Evolutionary conservation across 2,329 filamentous ascomycete genomes (phyloP).

Genomic region (Talaromyces sp.): DNA sequence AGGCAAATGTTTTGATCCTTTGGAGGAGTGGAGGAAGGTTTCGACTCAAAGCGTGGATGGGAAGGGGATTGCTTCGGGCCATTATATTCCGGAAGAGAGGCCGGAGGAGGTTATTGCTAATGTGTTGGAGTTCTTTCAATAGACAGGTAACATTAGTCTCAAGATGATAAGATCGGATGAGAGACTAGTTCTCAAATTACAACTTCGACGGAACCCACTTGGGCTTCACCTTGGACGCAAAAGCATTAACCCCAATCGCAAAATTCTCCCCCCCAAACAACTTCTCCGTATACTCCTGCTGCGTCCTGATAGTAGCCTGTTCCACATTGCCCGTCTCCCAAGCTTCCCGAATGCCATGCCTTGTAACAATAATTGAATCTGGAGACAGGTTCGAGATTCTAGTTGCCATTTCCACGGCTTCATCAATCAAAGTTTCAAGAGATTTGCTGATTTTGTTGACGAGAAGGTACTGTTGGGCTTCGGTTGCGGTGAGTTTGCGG

Average conservation of each 20-base stretch:
- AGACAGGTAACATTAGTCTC: too few relatives aligned
- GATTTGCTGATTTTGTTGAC: constrained; percentile 59
- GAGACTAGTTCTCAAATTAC: too few relatives aligned
- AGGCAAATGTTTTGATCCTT: constrained; percentile 47
- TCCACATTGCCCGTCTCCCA: constrained; percentile 66
- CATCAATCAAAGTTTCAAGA: constrained; percentile 24
- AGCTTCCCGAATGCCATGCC: constrained; percentile 65
- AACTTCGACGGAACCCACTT: constrained; percentile 51
- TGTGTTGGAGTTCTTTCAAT: constrained; percentile 37
- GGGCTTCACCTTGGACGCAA: constrained; percentile 69
- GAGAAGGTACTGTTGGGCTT: constrained; percentile 63
- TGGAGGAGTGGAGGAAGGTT: constrained; percentile 50
- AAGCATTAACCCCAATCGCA: constrained; percentile 66
- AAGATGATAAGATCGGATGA: not conserved
- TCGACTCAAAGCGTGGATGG: constrained; percentile 34
- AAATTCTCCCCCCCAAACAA: constrained; percentile 67
- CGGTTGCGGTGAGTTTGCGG: constrained; percentile 52
- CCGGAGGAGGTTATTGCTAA: constrained; percentile 44
- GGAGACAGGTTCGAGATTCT: constrained; percentile 67
- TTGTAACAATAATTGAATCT: constrained; percentile 68
- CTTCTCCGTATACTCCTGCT: constrained; percentile 54
- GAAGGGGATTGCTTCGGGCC: constrained; percentile 43
- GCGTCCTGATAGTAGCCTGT: constrained; percentile 55
- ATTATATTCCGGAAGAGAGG: constrained; percentile 50
- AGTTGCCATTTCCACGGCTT: constrained; percentile 57